Base-by-base conservation (phyloP, 2,329 filamentous ascomycete species). In the Xylaria sp. region DNA sequence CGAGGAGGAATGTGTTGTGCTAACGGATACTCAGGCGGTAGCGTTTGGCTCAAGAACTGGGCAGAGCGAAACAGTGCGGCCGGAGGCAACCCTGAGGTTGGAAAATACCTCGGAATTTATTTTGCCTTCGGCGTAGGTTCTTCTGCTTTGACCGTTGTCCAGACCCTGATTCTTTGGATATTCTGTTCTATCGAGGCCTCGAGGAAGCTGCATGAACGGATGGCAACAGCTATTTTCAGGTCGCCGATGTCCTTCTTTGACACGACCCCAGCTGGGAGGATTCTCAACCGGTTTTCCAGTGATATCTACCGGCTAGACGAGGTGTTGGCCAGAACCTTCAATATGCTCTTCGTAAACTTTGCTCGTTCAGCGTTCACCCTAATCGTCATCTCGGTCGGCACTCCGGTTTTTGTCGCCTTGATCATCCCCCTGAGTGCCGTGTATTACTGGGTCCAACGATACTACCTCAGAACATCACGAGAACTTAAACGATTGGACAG, bases 141-240 rank as follows among this genome's bases (percentile, higher is more conserved):
- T 21, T 89, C 94, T 39, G 81, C 84, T 40, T 79, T 99, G 60
- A 93, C 95, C 2, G 91, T 97, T 39, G 69, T 95, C 24, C 94
- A 97, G 74, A 97, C 93, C 5, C 77, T 99, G 63, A 92, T 99
- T 60, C 80, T 99, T 22, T 99, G 94, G 94, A 97, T 99, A 62
- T 97, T 99, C 77, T 99, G 95, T 76, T 97, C 94, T 4, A 99
- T 99, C 59, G 94, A 99, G 86, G 94, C 94, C 46, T 97, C 93
- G 18, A 86, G 94, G 59, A 99, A 97, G 76, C 81, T 99, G 52
- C 94, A 99, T 71, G 94, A 97, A 75, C 84, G 91, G 61, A 97
- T 99, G 94, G 93, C 93, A 40, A 94, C 89, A 66, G 92, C 94
- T 17, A 97, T 97, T 65, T 99, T 99, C 81, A 85, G 94, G 63